Conservation (phyloP, 2,329 filamentous ascomycete species). For the Amylocarpus encephaloides region DNA sequence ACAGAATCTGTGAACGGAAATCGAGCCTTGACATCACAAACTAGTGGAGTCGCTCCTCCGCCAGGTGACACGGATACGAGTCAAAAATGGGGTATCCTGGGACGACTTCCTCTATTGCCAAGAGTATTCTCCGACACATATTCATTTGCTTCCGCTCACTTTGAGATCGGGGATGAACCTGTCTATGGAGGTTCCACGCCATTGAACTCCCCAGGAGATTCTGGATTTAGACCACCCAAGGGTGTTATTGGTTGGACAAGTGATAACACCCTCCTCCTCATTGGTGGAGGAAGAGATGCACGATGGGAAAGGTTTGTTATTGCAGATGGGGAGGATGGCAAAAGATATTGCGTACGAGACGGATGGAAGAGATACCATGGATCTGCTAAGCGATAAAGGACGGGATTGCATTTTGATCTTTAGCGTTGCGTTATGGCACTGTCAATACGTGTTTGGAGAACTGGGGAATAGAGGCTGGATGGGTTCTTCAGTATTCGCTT, state of each 20-base stretch:
- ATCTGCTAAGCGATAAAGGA: conserved; percentile 21
- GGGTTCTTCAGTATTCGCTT: not conserved
- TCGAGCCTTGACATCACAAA: conserved; percentile 29
- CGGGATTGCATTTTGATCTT: conserved; percentile 8
- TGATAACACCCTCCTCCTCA: conserved; percentile 66
- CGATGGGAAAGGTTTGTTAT: conserved; percentile 84
- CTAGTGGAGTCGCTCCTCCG: conserved; percentile 26
- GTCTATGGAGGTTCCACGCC: conserved; percentile 53
- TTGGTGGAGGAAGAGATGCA: conserved; percentile 73
- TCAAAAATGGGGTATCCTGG: conserved; percentile 80
- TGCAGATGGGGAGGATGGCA: conserved; percentile 61
- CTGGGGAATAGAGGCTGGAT: not conserved
- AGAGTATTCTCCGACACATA: conserved; percentile 85
- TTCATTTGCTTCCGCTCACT: conserved; percentile 73
- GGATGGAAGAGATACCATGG: conserved; percentile 78
- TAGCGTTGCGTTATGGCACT: conserved; percentile 22
- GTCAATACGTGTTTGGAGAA: not conserved
- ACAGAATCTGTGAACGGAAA: conserved; percentile 31
- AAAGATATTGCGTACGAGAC: conserved; percentile 59
- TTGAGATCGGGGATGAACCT: conserved; percentile 75
- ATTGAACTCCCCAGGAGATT: conserved; percentile 40
- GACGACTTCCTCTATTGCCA: conserved; percentile 78
- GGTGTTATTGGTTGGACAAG: conserved; percentile 80
- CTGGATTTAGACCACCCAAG: conserved; percentile 56
- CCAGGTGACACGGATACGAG: conserved; percentile 43